Percentiles rank a stretch among this genome's conserved stretches.
Conservation (phyloP, 805 yeast species). For the Ogataea haglerorum region DNA sequence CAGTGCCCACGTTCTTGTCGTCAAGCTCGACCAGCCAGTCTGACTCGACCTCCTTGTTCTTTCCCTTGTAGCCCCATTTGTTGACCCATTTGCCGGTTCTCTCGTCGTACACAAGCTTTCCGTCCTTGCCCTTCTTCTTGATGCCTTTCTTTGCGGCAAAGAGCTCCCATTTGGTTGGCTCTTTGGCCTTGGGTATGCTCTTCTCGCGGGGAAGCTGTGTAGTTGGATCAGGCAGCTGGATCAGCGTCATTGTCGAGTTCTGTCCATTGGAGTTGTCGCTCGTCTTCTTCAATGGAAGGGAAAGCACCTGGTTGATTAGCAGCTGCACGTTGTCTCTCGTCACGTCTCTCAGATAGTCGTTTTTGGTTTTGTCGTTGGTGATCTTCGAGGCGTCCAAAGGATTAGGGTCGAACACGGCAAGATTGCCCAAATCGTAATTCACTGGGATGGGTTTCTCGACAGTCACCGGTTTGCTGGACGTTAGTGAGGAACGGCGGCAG, state of each 20-base stretch:
- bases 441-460: constrained; percentile 93
- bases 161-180: constrained; percentile 93
- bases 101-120: constrained; percentile 87
- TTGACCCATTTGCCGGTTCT: constrained; percentile 93
- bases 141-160: constrained; percentile 97
- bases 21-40: constrained; percentile 97
- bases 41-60: constrained; percentile 77
- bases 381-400: constrained; percentile 68
- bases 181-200: constrained; percentile 87
- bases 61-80: constrained; percentile 97
- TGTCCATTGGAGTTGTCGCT: constrained; percentile 51
- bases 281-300: constrained; percentile 85
- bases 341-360: constrained; percentile 56
- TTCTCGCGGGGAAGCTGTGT: constrained; percentile 91
- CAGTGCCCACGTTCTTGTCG: constrained; percentile 54
- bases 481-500: constrained; percentile 2
- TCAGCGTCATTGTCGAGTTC: constrained; percentile 71
- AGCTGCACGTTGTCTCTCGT: constrained; percentile 94
- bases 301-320: constrained; percentile 82
- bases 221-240: constrained; percentile 79
- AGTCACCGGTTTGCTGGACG: constrained; percentile 60
- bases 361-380: constrained; percentile 52
- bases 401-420: constrained; percentile 86
- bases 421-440: constrained; percentile 82
- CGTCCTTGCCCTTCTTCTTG: constrained; percentile 82